phyloP scores from a whole-genome alignment of 139 green algal species.

The Chlorella vulgaris region DNA sequence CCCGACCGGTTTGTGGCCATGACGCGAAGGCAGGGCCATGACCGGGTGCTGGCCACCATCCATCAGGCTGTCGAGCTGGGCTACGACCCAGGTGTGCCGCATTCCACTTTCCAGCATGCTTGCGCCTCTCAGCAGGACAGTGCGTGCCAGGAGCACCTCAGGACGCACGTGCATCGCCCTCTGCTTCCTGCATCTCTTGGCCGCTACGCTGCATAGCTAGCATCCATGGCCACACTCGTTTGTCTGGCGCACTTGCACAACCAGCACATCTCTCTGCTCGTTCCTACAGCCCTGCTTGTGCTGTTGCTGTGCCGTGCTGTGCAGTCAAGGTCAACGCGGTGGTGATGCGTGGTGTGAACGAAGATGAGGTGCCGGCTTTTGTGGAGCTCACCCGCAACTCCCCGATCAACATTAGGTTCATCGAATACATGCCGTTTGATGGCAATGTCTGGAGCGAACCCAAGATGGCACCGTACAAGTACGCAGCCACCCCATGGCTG shows the following conservation, averaged over 20 bases:
- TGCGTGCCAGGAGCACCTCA: no score
- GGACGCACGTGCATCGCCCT: no score
- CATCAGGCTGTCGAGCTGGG: conserved; percentile 77
- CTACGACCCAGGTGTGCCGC: conserved; percentile 62
- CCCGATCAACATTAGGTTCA: conserved; percentile 97
- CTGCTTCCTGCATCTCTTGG: no score
- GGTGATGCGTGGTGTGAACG: conserved; percentile 96
- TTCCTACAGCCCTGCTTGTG: not conserved
- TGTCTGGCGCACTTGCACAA: no score
- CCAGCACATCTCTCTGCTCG: not conserved
- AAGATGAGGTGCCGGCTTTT: conserved; percentile 97
- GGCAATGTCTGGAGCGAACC: conserved; percentile 91
- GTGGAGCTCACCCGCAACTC: conserved; percentile 83
- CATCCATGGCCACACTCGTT: no score
- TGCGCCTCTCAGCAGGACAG: no score
- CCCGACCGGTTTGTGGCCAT: conserved; percentile 89
- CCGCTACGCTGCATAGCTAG: no score
- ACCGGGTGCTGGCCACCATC: conserved; percentile 82
- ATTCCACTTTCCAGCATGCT: conserved; percentile 45
- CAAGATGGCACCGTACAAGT: conserved; percentile 91
- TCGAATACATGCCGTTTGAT: conserved; percentile 99
- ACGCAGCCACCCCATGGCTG: no score
- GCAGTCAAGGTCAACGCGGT: conserved; percentile 94
- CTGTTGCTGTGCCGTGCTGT: not conserved
- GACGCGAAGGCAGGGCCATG: conserved; percentile 81